These are phyloP conservation scores for Capsicum chinense DNA, from an alignment of 257 asterid genomes.

Conservation along the genomic window DNA sequence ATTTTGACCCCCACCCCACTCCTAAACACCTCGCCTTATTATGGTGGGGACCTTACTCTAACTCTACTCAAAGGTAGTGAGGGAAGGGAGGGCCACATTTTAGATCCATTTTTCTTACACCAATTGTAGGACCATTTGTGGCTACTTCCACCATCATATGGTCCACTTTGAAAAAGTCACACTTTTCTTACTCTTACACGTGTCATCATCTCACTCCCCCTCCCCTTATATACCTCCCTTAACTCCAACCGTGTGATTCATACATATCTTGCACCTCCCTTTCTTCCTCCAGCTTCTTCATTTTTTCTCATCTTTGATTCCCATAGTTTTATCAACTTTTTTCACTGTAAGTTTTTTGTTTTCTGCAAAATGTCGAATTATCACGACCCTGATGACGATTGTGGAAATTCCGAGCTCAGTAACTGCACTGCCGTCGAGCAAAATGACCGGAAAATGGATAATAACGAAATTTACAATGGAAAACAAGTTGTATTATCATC, in stretches of 20 bases:
- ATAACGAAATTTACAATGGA: neutral
- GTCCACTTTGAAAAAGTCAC: constrained; percentile 27
- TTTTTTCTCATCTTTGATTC: neutral
- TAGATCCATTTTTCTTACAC: constrained; percentile 21
- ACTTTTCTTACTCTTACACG: constrained; percentile 16
- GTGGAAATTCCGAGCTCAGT: constrained; percentile 27
- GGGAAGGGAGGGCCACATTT: constrained; percentile 11
- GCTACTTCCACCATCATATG: neutral
- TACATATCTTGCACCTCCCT: neutral
- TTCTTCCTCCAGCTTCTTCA: neutral
- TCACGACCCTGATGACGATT: constrained; percentile 28
- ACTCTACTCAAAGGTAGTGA: neutral
- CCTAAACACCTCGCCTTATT: neutral
- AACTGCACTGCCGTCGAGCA: neutral
- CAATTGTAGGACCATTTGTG: constrained; percentile 30
- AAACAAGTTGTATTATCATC: neutral
- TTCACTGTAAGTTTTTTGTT: neutral
- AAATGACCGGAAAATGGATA: neutral
- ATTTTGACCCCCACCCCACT: neutral
- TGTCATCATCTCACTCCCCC: constrained; percentile 23
- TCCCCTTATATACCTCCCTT: constrained; percentile 10
- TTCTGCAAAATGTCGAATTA: neutral
- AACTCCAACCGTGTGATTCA: constrained; percentile 24
- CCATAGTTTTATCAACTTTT: neutral
- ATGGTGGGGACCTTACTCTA: constrained; percentile 21